These are phyloP conservation scores for Chlorociboria aeruginascens DNA, from an alignment of 495 filamentous ascomycete genomes.

Conservation along the genomic window DNA sequence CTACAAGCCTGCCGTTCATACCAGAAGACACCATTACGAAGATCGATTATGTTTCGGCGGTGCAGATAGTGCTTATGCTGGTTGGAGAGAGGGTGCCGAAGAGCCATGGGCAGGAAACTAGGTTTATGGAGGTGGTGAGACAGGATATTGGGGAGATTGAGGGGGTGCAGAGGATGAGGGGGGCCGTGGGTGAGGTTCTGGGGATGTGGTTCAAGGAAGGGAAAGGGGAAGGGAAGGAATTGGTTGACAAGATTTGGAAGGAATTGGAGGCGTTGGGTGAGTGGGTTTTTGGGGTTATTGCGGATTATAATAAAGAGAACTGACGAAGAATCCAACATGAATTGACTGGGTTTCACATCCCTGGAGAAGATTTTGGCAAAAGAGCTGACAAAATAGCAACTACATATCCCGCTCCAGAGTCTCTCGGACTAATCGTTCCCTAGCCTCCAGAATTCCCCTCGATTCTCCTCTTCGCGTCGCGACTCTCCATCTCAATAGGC, in stretches of 20 bases:
- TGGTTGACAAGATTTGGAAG: background rate
- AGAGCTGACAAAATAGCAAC: no score
- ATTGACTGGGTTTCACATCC: background rate
- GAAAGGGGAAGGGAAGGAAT: background rate
- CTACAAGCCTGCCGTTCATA: background rate
- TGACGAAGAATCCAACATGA: background rate
- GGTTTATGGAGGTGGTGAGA: conserved; percentile 1
- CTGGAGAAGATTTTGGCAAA: background rate
- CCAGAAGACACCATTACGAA: background rate
- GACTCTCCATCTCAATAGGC: no score
- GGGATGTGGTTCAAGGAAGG: background rate
- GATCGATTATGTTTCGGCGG: conserved; percentile 1
- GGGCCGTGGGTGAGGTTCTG: background rate
- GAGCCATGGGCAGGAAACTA: conserved; percentile 2
- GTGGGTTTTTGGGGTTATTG: background rate
- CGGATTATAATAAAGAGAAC: background rate
- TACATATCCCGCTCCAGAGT: no score
- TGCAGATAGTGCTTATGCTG: background rate
- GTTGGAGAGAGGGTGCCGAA: background rate
- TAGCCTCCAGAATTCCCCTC: no score
- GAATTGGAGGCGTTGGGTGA: background rate
- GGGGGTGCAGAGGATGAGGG: conserved; percentile 2
- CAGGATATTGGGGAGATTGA: conserved; percentile 1
- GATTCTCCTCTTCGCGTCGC: no score
- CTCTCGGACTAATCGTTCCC: no score